Conservation (phyloP, 305 asterid species). For the Caryopteris hybrid region DNA sequence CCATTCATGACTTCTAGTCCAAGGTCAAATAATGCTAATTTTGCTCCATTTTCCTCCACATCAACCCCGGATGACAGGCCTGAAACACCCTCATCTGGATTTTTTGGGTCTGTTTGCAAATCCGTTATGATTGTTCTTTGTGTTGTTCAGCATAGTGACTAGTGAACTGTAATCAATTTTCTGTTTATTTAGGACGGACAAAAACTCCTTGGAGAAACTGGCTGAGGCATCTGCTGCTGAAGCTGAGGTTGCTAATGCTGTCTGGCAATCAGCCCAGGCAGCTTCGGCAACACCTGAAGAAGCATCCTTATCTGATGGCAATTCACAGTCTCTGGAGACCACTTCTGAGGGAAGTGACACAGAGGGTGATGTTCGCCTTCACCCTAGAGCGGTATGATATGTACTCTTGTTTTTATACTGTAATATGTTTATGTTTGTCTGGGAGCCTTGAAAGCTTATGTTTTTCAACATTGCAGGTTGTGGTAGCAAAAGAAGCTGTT, state of each 20-base stretch:
- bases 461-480: conserved; percentile 64
- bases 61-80: conserved; percentile 52
- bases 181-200: conserved; percentile 53
- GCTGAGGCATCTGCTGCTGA: conserved; percentile 98
- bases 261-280: conserved; percentile 92
- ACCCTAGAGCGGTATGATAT: conserved; percentile 87
- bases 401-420: background rate
- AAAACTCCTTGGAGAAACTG: conserved; percentile 75
- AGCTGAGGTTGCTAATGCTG: conserved; percentile 95
- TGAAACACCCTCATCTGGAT: conserved; percentile 49
- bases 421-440: background rate
- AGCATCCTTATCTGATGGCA: conserved; percentile 65
- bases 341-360: conserved; percentile 76
- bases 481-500: conserved; percentile 90
- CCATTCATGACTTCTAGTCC: conserved; percentile 45
- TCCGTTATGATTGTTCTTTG: conserved; percentile 13
- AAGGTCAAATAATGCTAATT: conserved; percentile 37
- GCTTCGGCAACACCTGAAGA: conserved; percentile 66
- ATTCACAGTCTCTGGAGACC: conserved; percentile 66
- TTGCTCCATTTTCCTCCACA: conserved; percentile 34
- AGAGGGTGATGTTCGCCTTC: conserved; percentile 93
- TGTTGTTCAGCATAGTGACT: background rate
- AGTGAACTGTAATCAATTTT: conserved; percentile 11
- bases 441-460: conserved; percentile 11
- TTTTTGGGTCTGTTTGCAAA: conserved; percentile 39